Evolutionary conservation across 306 rosid species (phyloP).

Genomic region (Trichosanthes cucumerina): DNA sequence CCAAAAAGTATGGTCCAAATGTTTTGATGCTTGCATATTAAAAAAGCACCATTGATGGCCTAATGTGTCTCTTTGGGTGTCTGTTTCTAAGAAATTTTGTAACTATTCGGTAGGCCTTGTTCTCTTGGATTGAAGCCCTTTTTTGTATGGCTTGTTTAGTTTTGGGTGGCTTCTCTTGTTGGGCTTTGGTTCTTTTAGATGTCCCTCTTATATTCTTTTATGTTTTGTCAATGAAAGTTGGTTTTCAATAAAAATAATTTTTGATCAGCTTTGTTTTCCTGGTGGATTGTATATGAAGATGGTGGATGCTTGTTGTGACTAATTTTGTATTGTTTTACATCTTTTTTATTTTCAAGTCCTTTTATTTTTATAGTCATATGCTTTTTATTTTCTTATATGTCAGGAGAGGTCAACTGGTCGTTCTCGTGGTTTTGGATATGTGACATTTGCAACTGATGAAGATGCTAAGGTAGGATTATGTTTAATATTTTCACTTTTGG

Average conservation of each 20-base stretch:
- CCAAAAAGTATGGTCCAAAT: neutral
- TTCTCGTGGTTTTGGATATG: slow-evolving; percentile 98
- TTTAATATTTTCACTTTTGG: neutral
- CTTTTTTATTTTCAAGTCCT: neutral
- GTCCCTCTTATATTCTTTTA: neutral
- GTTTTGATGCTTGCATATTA: neutral
- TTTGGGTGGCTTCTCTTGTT: neutral
- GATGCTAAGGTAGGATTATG: slow-evolving; percentile 68
- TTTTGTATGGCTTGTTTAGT: neutral
- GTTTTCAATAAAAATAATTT: neutral
- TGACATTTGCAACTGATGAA: slow-evolving; percentile 72
- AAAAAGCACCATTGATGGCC: neutral
- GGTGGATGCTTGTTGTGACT: neutral
- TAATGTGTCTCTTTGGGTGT: neutral
- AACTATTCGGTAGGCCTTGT: neutral
- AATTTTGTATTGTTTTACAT: neutral
- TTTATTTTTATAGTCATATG: neutral
- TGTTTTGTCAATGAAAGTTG: neutral
- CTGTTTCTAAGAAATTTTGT: neutral
- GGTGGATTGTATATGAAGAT: neutral
- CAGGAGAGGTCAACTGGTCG: slow-evolving; percentile 91
- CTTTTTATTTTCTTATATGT: slow-evolving; percentile 1
- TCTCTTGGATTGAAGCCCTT: neutral
- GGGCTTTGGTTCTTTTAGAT: neutral
- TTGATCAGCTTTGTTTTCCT: neutral